Conservation (phyloP, 108 stramenopile genomes). For the Stephanodiscus triporus region DNA sequence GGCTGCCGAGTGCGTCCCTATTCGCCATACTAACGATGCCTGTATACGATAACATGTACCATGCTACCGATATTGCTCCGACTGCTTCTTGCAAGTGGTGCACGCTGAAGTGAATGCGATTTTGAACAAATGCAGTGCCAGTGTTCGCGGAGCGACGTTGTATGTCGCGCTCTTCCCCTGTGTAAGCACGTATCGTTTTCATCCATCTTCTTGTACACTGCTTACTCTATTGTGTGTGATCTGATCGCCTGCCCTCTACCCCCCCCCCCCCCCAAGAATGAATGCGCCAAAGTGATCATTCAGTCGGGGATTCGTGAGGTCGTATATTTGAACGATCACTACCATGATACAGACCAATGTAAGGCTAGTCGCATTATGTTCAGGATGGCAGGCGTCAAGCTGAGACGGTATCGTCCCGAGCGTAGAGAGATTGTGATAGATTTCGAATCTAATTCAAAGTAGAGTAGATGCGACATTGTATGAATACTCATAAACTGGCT, state of each 20-base stretch:
- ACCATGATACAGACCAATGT: constrained; percentile 87
- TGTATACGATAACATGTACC: background rate
- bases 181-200: constrained; percentile 1
- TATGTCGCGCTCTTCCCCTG: constrained; percentile 98
- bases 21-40: background rate
- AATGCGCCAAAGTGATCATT: constrained; percentile 97
- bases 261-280: constrained; percentile 42
- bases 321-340: constrained; percentile 93
- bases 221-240: background rate
- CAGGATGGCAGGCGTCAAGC: constrained; percentile 81
- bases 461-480: background rate
- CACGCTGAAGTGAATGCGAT: constrained; percentile 99
- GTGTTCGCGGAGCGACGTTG: constrained; percentile 79
- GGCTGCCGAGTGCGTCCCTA: background rate
- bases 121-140: constrained; percentile 92
- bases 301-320: constrained; percentile 96
- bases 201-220: background rate
- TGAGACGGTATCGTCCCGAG: constrained; percentile 57
- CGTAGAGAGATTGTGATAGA: constrained; percentile 30
- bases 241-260: background rate
- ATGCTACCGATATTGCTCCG: background rate
- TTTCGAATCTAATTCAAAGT: constrained; percentile 11
- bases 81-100: constrained; percentile 58
- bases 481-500: too few relatives aligned
- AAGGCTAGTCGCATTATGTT: constrained; percentile 93